Evolutionary conservation across 2,329 filamentous ascomycete species (phyloP), one percentile per base, ranked within the genome.

Genomic region (Aspergillus floridensis): DNA sequence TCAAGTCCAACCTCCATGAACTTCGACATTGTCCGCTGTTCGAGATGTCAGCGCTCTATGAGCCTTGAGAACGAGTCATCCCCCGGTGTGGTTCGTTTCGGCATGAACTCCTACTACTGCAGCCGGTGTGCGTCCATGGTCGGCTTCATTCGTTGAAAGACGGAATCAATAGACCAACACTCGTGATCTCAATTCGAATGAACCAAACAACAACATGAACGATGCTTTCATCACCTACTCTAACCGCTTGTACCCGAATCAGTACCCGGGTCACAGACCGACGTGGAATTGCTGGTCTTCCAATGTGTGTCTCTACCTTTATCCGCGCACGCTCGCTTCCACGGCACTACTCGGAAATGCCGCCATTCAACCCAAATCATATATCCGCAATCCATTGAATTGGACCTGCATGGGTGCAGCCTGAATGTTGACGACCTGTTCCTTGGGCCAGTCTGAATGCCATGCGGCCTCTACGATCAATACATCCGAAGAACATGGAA

Each of bases 41-140:
- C 78, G 14, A 69, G 79, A 22, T 81, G 79, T 65, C 78, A 81
- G 67, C 74, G 77, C 59, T 78, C 77, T 7, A 70, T 81, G 65
- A 79, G 73, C 53, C 67, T 80, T n/a, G 73, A 76, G 26, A 69
- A 70, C 44, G 66, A 71, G 7, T 73, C 75, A 7, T 68, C 72
- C 10, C 65, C 71, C 1, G 75, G 73, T 5, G 73, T 73, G 2
- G 76, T 81, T 19, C 76, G 75, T 49, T 80, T 80, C 66, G 79
- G 78, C 56, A 78, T 79, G 70, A 81, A 81, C 60, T 79, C 77
- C 21, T 81, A 81, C 63, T 81, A 81, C 65, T 81, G 79, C 67
- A 73, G 68, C 53, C 75, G 77, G 53, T 80, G 77, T 61, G 77
- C 77, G 22, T 72, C 72, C 16, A 77, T 78, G 70, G 77, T 79